Evolutionary conservation across 140 eudicot genomes (phyloP).

Genomic region (Oenanthe javanica): DNA sequence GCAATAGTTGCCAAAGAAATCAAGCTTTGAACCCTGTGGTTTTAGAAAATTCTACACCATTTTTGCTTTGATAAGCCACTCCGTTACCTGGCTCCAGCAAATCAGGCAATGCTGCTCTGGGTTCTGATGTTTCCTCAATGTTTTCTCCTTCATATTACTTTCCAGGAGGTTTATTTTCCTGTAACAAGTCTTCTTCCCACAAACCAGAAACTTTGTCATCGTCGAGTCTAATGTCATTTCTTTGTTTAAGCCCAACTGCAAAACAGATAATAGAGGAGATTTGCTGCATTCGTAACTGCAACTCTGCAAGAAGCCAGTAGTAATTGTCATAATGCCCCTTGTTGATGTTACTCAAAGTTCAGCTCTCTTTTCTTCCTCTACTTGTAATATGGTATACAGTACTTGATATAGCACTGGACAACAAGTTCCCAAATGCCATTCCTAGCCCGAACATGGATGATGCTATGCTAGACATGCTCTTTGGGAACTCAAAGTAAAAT

Average conservation of each 20-base stretch:
- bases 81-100: not conserved
- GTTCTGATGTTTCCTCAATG: not conserved
- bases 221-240: not conserved
- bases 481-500: not conserved
- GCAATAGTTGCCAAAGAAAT: not conserved
- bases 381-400: not conserved
- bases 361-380: not conserved
- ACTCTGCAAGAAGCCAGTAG: not conserved
- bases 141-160: not conserved
- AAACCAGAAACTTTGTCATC: not conserved
- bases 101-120: not conserved
- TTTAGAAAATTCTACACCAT: not conserved
- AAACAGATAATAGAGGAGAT: not conserved
- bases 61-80: not conserved
- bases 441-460: not conserved
- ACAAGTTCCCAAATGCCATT: not conserved
- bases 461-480: conserved; percentile 5
- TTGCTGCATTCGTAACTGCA: not conserved
- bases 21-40: not conserved
- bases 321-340: not conserved
- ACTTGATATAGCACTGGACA: not conserved
- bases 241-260: conserved; percentile 2
- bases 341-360: not conserved
- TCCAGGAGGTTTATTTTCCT: not conserved
- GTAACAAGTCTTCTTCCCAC: not conserved